phyloP scores from a whole-genome alignment of 176 grass and related monocot genomes.

The Oryza punctata region DNA sequence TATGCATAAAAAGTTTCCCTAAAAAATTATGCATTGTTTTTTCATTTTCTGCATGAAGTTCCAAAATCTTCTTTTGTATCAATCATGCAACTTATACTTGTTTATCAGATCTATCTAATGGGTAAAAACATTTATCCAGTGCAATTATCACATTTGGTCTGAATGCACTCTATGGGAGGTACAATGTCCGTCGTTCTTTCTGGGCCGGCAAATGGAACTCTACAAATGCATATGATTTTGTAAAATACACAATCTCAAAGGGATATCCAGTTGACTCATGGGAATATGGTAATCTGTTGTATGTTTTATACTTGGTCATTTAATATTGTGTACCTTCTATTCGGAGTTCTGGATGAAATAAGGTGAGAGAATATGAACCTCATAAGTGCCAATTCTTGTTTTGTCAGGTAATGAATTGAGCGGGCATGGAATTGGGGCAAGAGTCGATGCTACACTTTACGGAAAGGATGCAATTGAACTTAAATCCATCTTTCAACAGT shows the following conservation, averaged over 20 bases:
- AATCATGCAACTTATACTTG: not conserved
- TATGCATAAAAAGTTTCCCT: not conserved
- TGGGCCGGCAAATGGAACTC: conserved; percentile 88
- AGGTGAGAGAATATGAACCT: not conserved
- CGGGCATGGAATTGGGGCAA: conserved; percentile 63
- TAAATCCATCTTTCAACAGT: conserved; percentile 53
- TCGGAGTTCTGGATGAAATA: conserved; percentile 15
- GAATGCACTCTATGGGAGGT: conserved; percentile 84
- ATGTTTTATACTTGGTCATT: not conserved
- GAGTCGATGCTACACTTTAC: conserved; percentile 64
- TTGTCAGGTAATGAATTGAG: conserved; percentile 83
- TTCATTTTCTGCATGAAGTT: not conserved
- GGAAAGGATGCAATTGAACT: conserved; percentile 62
- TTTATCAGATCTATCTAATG: conserved; percentile 31
- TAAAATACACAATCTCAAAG: conserved; percentile 80
- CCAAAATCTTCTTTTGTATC: not conserved
- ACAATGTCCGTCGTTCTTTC: conserved; percentile 49
- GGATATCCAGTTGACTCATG: conserved; percentile 86
- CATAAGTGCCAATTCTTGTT: conserved; percentile 11
- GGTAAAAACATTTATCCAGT: conserved; percentile 50
- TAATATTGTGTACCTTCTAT: not conserved
- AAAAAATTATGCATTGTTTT: not conserved
- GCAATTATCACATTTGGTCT: conserved; percentile 88
- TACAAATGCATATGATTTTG: conserved; percentile 71
- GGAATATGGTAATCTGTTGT: conserved; percentile 80